Evolutionary conservation across 139 green algal genomes (phyloP), one percentile per base, ranked within the genome.

Genomic region (Volvox africanus): DNA sequence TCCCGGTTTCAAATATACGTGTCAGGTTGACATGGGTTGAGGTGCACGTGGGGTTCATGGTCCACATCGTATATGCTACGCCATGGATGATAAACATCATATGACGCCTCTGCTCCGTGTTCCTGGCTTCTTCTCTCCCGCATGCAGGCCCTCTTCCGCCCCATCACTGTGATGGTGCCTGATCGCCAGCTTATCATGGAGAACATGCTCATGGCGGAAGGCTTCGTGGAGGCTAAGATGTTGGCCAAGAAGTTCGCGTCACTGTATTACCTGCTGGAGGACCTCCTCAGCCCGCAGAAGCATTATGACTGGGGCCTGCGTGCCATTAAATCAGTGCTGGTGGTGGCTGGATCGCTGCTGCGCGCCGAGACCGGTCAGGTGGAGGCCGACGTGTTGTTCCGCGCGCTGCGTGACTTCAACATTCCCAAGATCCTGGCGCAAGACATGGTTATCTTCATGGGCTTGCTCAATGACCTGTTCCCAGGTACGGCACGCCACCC

Each of bases 131-230:
- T 55, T 5, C 44, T 9, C 9, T 55, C 44, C 9, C 44, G 67
- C 67, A 6, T 28, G 11, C 89, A 92, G 90, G 96, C 95, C 5
- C 94, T 97, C 30, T 98, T 98, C 95, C 92, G 96, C 61, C 96
- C 96, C 88, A 98, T 98, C 94, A 98, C 96, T 30, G 96, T 98
- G 21, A 96, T 98, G 93, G 96, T 98, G 93, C 96, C 96, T 26
- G 96, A 98, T 89, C 89, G 96, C 18, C 96, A 98, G 93, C 94
- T 98, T 33, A 98, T 98, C 89, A 98, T 98, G 94, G 96, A 98
- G 94, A 98, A 98, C 90, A 98, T 98, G 96, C 95, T 98, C 87
- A 98, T 98, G 96, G 96, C 96, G 20, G 96, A 97, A 91, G 96
- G 96, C 83, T 97, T 97, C 89, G 96, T 97, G 35, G 95, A 97